phyloP scores from a whole-genome alignment of 2,329 filamentous ascomycete genomes.

The Xylariaceae sp. region DNA sequence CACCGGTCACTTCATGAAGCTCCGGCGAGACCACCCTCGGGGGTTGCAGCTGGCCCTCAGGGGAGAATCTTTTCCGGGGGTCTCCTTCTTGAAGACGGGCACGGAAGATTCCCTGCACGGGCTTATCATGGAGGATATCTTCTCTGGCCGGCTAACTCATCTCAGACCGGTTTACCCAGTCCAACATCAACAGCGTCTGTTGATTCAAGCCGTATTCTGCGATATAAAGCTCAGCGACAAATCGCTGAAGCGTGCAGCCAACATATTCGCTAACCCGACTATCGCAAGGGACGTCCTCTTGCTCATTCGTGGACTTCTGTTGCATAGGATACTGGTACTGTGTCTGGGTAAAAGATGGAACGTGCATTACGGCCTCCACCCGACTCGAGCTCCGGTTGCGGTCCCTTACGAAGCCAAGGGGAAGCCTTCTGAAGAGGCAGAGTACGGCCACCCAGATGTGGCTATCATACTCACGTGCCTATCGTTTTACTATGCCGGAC shows the following conservation, averaged over 20 bases:
- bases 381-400: constrained; percentile 51
- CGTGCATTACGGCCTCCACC: constrained; percentile 58
- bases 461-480: constrained; percentile 60
- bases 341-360: constrained; percentile 61
- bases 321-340: constrained; percentile 53
- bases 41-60: constrained; percentile 40
- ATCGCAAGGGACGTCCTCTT: constrained; percentile 36
- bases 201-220: constrained; percentile 22
- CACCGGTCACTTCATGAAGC: constrained; percentile 30
- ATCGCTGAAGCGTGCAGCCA: constrained; percentile 14
- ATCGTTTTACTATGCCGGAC: constrained; percentile 59
- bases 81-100: constrained; percentile 48
- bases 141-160: constrained; percentile 25
- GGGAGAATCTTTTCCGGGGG: constrained; percentile 44
- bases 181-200: background rate
- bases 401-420: constrained; percentile 65
- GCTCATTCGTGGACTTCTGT: constrained; percentile 58
- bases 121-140: constrained; percentile 38
- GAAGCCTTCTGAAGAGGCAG: constrained; percentile 52
- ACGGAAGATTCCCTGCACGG: constrained; percentile 40
- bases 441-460: constrained; percentile 65
- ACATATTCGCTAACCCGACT: constrained; percentile 30
- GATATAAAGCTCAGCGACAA: constrained; percentile 18
- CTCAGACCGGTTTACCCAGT: constrained; percentile 15
- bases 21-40: constrained; percentile 34